A percentile compares a stretch with the other conserved stretches of the same genome.
Evolutionary conservation across 1,284 basidiomycete genomes (phyloP).

Genomic region (Ganoderma multipileum): DNA sequence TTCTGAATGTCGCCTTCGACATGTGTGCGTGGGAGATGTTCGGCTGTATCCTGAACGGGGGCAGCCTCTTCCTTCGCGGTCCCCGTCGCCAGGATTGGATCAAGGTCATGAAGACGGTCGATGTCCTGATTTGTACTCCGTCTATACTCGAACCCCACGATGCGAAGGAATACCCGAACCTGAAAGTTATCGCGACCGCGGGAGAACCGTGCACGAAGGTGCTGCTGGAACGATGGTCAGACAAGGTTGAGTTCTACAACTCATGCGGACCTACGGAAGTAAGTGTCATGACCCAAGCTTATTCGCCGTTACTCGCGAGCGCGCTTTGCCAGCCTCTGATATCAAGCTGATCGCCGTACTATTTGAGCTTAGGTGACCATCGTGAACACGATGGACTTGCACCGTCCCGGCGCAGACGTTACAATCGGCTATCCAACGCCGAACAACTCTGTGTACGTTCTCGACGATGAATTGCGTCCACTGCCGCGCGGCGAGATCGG

Average conservation of each 20-base stretch:
- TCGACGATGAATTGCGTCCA: conserved; percentile 53
- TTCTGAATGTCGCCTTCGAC: conserved; percentile 63
- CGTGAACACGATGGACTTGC: conserved; percentile 58
- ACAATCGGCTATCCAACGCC: conserved; percentile 58
- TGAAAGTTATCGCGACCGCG: conserved; percentile 57
- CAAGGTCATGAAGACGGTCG: conserved; percentile 54
- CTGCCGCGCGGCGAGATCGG: conserved; percentile 55
- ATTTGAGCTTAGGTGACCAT: conserved; percentile 50
- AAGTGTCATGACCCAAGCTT: too few species aligned
- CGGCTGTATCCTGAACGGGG: conserved; percentile 56
- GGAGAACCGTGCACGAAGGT: conserved; percentile 62
- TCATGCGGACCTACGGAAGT: conserved; percentile 54
- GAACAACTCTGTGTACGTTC: conserved; percentile 60
- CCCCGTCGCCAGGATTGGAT: conserved; percentile 57
- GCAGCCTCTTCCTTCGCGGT: conserved; percentile 56
- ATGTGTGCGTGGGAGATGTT: conserved; percentile 67
- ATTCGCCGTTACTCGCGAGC: too few species aligned
- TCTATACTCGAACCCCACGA: conserved; percentile 59
- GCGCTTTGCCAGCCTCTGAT: too few species aligned
- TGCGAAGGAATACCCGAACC: conserved; percentile 56
- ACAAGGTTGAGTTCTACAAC: conserved; percentile 45
- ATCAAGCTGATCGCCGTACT: too few species aligned
- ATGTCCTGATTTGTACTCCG: conserved; percentile 60
- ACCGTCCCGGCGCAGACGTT: conserved; percentile 45
- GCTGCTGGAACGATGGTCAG: conserved; percentile 55